Evolutionary conservation across 1,284 basidiomycete genomes (phyloP).

Genomic region (Moesziomyces sp.): DNA sequence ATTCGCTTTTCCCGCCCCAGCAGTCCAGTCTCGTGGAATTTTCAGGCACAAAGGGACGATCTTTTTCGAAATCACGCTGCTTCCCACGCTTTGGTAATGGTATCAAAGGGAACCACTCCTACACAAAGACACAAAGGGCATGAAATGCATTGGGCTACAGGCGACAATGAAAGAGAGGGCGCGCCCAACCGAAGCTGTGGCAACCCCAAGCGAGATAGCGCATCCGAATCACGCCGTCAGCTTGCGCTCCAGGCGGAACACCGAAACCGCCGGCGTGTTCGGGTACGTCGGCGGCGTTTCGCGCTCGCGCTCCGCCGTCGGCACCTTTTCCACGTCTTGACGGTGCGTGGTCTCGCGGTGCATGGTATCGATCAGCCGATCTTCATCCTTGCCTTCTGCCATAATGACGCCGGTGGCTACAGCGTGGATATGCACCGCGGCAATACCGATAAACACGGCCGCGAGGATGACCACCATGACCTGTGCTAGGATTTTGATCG

Average conservation of each 20-base stretch:
- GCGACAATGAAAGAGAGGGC: too few species aligned
- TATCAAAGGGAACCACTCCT: too few species aligned
- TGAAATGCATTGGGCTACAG: too few species aligned
- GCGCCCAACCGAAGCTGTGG: too few species aligned
- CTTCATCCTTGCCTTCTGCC: slow-evolving; percentile 39
- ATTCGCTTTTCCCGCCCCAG: too few species aligned
- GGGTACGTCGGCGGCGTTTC: slow-evolving; percentile 22
- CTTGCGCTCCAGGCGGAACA: not conserved
- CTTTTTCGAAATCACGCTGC: too few species aligned
- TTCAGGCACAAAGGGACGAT: too few species aligned
- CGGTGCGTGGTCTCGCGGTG: slow-evolving; percentile 18
- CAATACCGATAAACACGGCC: slow-evolving; percentile 10
- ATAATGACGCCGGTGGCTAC: slow-evolving; percentile 17
- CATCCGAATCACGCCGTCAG: too few species aligned
- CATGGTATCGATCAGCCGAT: slow-evolving; percentile 36
- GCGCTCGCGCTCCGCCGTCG: not conserved
- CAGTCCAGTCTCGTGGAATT: too few species aligned
- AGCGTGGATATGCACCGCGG: slow-evolving; percentile 15
- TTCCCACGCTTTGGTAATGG: too few species aligned
- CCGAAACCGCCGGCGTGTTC: slow-evolving; percentile 13
- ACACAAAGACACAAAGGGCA: too few species aligned
- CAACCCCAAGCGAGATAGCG: too few species aligned
- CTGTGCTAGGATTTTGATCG: slow-evolving; percentile 11
- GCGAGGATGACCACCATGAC: slow-evolving; percentile 24
- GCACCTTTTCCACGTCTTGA: slow-evolving; percentile 2